Evolutionary conservation across 192 early-diverging fungal genomes (phyloP).

Genomic region (Entomortierella chlamydospora): DNA sequence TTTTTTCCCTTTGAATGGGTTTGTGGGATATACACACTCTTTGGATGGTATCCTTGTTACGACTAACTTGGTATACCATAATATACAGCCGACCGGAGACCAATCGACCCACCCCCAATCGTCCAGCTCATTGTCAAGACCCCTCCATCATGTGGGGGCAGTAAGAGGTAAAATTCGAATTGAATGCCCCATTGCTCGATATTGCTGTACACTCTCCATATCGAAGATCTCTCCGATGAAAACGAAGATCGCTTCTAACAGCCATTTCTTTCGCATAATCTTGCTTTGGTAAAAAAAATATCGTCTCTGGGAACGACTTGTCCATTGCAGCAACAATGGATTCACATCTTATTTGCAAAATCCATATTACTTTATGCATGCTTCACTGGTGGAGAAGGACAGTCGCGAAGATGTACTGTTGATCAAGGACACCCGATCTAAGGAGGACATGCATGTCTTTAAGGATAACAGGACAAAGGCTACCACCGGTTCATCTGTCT

Average conservation of each 20-base stretch:
- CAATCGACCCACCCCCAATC: constrained; percentile 86
- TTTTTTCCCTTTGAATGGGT: neutral
- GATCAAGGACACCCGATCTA: constrained; percentile 89
- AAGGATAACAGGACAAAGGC: constrained; percentile 86
- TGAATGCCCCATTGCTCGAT: neutral
- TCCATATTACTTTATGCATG: constrained; percentile 98
- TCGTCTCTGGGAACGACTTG: too few relatives aligned
- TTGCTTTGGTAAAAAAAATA: too few relatives aligned
- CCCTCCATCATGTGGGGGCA: constrained; percentile 13
- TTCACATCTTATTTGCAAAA: constrained; percentile 72
- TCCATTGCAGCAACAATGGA: constrained; percentile 13
- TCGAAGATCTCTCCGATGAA: neutral
- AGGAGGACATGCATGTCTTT: constrained; percentile 85
- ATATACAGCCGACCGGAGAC: constrained; percentile 73
- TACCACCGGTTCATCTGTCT: constrained; percentile 95
- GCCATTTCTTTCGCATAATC: neutral
- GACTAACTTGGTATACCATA: neutral
- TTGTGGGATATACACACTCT: neutral
- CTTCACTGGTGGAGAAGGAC: constrained; percentile 86
- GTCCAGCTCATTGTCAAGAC: constrained; percentile 62
- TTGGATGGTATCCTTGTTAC: neutral
- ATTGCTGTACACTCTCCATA: neutral
- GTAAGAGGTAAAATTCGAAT: constrained; percentile 30
- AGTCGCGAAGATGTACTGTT: constrained; percentile 88
- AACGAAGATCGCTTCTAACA: neutral